These are phyloP conservation scores for Penicillium riverlandense DNA, from an alignment of 495 filamentous ascomycete genomes.

Conservation along the genomic window DNA sequence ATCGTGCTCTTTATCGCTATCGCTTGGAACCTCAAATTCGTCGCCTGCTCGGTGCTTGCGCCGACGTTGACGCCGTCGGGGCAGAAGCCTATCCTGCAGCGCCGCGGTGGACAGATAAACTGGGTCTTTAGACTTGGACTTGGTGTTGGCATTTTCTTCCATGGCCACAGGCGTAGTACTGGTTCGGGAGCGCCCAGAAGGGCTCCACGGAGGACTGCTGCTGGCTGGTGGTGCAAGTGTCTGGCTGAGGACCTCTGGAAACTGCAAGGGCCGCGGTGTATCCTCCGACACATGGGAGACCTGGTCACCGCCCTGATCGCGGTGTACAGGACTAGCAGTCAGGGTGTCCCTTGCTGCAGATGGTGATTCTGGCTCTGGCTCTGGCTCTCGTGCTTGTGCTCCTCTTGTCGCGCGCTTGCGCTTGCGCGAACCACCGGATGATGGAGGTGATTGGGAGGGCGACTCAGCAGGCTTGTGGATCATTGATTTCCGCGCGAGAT, in stretches of 20 bases:
- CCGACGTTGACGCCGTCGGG: conserved; percentile 31
- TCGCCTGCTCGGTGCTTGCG: conserved; percentile 10
- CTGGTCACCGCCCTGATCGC: background rate
- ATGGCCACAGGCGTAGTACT: too few relatives aligned
- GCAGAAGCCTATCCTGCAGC: conserved; percentile 41
- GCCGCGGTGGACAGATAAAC: conserved; percentile 37
- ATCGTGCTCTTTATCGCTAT: conserved; percentile 31
- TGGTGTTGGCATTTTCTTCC: too few relatives aligned
- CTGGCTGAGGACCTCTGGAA: conserved; percentile 35
- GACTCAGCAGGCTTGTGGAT: conserved; percentile 8
- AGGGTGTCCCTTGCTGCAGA: conserved; percentile 13
- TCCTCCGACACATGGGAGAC: conserved; percentile 2
- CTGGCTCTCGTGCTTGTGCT: too few relatives aligned
- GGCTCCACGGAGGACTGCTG: conserved; percentile 31
- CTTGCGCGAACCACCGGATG: conserved; percentile 28
- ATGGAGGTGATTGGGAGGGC: conserved; percentile 6
- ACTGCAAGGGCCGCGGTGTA: conserved; percentile 8
- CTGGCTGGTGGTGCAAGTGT: conserved; percentile 48
- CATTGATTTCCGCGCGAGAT: conserved; percentile 30
- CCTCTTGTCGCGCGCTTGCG: conserved; percentile 16
- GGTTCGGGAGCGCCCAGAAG: background rate
- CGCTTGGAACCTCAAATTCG: conserved; percentile 16
- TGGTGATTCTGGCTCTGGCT: conserved; percentile 11
- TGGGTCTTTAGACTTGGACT: conserved; percentile 17
- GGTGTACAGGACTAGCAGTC: background rate